Evolutionary conservation across 2,329 filamentous ascomycete genomes (phyloP).

Genomic region (Fusarium temperatum): DNA sequence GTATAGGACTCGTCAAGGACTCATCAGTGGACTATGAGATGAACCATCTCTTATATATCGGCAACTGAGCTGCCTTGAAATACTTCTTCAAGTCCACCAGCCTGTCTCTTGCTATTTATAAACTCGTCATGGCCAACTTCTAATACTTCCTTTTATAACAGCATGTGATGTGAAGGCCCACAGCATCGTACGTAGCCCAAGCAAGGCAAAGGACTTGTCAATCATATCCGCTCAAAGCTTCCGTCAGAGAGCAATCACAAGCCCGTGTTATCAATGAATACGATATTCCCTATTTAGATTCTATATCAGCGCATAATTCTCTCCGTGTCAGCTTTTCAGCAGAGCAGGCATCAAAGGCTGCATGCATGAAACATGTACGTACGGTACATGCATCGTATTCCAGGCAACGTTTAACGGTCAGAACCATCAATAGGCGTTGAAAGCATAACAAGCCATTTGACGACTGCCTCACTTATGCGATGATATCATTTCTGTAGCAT

Average conservation of each 20-base stretch:
- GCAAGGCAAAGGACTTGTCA: neutral
- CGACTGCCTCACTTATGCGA: neutral
- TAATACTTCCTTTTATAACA: too few relatives aligned
- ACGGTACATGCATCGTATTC: neutral
- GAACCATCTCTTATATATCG: neutral
- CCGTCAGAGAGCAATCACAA: neutral
- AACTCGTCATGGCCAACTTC: too few relatives aligned
- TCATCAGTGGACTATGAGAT: neutral
- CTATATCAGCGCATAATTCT: accelerated
- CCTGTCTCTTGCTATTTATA: neutral
- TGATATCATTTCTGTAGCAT: neutral
- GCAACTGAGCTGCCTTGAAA: neutral
- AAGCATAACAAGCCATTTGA: neutral
- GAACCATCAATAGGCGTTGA: neutral
- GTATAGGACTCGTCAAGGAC: neutral
- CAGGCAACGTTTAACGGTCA: neutral
- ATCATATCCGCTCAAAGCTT: neutral
- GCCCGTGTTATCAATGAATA: neutral
- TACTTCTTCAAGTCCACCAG: neutral
- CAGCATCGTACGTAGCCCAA: neutral
- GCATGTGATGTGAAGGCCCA: neutral
- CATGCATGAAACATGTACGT: neutral
- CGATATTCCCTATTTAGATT: neutral
- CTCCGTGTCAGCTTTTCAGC: neutral
- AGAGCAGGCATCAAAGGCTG: neutral